Evolutionary conservation across 169 alveolate species (phyloP).

Genomic region (Eimeria praecox): DNA sequence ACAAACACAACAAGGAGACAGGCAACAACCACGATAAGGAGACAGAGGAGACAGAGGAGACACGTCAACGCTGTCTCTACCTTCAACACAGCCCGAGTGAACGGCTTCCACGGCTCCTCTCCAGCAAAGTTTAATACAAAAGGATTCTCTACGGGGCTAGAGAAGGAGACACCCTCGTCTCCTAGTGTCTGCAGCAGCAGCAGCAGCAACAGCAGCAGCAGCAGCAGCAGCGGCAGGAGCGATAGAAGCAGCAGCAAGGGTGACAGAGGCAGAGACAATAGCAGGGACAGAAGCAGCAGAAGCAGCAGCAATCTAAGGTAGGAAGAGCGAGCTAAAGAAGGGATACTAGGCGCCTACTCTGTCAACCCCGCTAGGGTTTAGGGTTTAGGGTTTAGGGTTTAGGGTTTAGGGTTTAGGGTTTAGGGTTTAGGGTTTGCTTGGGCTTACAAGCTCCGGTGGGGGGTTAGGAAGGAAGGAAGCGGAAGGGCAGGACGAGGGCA

Average conservation of each 20-base stretch:
- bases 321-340: no score
- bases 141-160: conserved; percentile 30
- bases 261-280: not conserved
- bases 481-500: conserved; percentile 72
- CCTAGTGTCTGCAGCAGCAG: conserved; percentile 30
- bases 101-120: conserved; percentile 64
- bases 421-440: not conserved
- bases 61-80: not conserved
- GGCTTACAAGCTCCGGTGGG: conserved; percentile 18
- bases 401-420: not conserved
- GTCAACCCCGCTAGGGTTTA: no score
- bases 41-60: no score
- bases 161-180: conserved; percentile 15
- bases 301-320: no score
- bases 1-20: no score
- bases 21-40: no score
- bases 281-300: no score
- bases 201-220: conserved; percentile 19
- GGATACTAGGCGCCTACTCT: no score
- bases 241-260: not conserved
- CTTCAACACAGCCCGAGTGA: conserved; percentile 60
- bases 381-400: not conserved
- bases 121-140: conserved; percentile 51
- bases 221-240: conserved; percentile 1
- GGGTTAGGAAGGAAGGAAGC: conserved; percentile 43